Evolutionary conservation across 1,284 basidiomycete species (phyloP), one percentile per base, ranked within the genome.

Genomic region (Boletus calvinii): DNA sequence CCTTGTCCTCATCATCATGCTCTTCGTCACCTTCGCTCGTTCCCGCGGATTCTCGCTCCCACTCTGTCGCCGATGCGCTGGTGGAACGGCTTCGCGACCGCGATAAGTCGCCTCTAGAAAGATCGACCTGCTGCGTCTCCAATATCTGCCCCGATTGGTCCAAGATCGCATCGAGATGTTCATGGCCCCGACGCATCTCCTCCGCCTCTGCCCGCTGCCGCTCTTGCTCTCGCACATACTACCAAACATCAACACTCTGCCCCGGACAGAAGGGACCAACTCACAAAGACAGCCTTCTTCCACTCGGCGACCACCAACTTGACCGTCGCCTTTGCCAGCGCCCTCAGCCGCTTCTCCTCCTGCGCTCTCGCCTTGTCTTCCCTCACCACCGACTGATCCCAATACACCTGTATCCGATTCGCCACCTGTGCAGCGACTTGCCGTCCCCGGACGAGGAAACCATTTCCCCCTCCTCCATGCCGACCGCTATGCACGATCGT

Each of bases 111-210:
- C 74, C 72, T 52, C 76, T 76, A 0, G 75, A 73, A 40, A 94
- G 72, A 61, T 89, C 87, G 1, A 81, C 77, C 38, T 90, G 84
- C 62, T 95, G 94, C 7, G 90, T 88, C 64, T 91, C 87, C 53
- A 98, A 75, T 60, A 97, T 84, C 48, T 89, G 85, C 0, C 91
- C 91, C 38, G 93, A 96, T 63, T 96, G 88, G 68, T 94, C 84
- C 35, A 98, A 75, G 59, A 98, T 93, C 3, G 87, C 91, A 67
- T 94, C 90, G 24, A 98, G 78, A 72, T 97, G 94, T 60, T 89
- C 85, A 56, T 90, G 89, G 0, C 88, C 88, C 11, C 80, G 71
- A 18, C 83, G 77, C 57, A 84, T 81, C 59, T 86, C 81, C 64
- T 91, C 87, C 15, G 74, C 80, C 47, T 78, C 67, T 4, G 50